These are phyloP conservation scores for Diaporthe sp. DNA, from an alignment of 2,329 filamentous ascomycete species.

Conservation along the genomic window DNA sequence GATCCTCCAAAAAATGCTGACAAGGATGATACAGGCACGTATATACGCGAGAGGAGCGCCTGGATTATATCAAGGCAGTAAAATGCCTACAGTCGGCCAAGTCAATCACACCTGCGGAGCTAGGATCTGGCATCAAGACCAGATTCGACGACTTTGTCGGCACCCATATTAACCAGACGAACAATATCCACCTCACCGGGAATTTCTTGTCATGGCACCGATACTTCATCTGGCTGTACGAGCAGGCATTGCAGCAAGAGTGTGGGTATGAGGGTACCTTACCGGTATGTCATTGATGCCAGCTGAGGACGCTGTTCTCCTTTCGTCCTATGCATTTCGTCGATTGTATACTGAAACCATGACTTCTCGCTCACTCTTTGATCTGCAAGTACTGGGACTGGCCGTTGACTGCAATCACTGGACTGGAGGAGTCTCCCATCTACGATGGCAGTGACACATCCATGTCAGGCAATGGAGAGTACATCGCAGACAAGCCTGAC, in stretches of 20 bases:
- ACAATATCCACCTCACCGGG: conserved; percentile 51
- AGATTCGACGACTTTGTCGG: conserved; percentile 63
- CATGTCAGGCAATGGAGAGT: conserved; percentile 60
- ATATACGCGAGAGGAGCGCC: background rate
- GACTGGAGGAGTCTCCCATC: conserved; percentile 60
- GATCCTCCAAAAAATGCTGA: background rate
- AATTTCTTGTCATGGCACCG: conserved; percentile 35
- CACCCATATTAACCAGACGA: conserved; percentile 63
- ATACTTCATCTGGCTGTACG: conserved; percentile 30
- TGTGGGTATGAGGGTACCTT: conserved; percentile 42
- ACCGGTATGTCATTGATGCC: conserved; percentile 25
- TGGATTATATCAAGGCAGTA: conserved; percentile 18
- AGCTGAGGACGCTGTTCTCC: background rate
- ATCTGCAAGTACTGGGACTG: conserved; percentile 59
- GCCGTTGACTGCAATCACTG: conserved; percentile 56
- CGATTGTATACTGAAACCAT: too few species aligned
- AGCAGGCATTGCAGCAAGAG: conserved; percentile 27
- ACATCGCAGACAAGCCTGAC: conserved; percentile 49
- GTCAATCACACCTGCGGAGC: background rate
- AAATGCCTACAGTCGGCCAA: conserved; percentile 9
- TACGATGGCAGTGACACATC: conserved; percentile 64
- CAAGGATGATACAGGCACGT: background rate
- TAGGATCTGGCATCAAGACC: conserved; percentile 5
- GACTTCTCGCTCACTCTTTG: background rate
- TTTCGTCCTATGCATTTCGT: too few species aligned